A percentile compares a stretch with the other conserved stretches of the same genome.
Conservation (phyloP, 192 early-diverging fungal genomes). For the Gaertneriomyces sp. region DNA sequence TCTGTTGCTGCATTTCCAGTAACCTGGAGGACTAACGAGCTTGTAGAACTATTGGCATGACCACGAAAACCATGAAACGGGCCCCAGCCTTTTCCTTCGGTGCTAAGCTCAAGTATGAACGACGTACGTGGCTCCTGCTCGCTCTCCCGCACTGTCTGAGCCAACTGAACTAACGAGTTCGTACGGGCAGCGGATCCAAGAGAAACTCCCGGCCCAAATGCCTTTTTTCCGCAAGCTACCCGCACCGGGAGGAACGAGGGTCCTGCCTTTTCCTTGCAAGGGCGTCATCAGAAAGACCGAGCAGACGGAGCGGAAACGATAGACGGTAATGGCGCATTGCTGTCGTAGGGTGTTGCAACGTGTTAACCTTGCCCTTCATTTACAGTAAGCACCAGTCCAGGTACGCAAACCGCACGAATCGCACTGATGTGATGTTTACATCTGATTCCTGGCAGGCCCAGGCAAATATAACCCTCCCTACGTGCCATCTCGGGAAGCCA, state of each 20-base stretch:
- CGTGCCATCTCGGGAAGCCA: conserved; percentile 48
- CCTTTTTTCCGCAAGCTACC: conserved; percentile 56
- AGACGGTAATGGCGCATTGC: neutral
- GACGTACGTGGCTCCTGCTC: conserved; percentile 15
- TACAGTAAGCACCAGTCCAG: no score
- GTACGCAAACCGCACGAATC: no score
- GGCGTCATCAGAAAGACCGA: conserved; percentile 44
- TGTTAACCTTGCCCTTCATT: no score
- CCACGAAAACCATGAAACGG: conserved; percentile 44
- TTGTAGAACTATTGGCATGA: conserved; percentile 44
- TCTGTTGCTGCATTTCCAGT: neutral
- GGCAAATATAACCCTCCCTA: conserved; percentile 57
- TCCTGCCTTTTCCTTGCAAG: conserved; percentile 53
- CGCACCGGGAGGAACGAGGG: conserved; percentile 48
- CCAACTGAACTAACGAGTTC: no score
- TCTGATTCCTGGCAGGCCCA: conserved; percentile 33
- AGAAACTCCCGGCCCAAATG: conserved; percentile 51
- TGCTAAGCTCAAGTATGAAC: conserved; percentile 41
- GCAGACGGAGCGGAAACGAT: conserved; percentile 6
- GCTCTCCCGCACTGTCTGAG: no score
- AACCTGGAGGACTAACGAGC: neutral
- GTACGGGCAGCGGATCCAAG: neutral
- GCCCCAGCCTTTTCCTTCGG: conserved; percentile 59
- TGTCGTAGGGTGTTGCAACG: no score
- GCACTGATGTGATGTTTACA: no score